phyloP scores from a whole-genome alignment of 352 stramenopile genomes.

The Thalassiosira mediterranea region DNA sequence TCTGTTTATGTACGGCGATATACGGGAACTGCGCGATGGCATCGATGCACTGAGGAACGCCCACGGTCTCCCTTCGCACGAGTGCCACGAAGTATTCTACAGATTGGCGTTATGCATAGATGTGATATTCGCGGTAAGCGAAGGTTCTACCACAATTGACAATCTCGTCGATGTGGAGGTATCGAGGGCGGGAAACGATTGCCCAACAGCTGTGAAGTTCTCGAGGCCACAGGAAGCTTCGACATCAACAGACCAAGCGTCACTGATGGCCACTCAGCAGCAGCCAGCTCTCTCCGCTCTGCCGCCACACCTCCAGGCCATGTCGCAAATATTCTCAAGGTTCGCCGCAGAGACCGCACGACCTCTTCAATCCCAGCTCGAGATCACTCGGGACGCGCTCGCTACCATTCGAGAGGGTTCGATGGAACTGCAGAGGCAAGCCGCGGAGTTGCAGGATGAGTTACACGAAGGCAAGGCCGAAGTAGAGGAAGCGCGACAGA shows the following conservation, averaged over 20 bases:
- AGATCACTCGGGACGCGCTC: constrained; percentile 26
- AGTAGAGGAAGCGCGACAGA: constrained; percentile 19
- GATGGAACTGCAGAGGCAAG: constrained; percentile 42
- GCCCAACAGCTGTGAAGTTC: constrained; percentile 21
- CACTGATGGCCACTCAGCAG: background rate
- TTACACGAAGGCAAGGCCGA: constrained; percentile 23
- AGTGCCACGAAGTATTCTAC: constrained; percentile 19
- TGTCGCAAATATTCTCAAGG: constrained; percentile 41
- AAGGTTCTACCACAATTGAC: background rate
- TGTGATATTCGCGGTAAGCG: constrained; percentile 29
- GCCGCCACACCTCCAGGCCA: constrained; percentile 31
- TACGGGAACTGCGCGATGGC: constrained; percentile 21
- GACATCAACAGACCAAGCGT: background rate
- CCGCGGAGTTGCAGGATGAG: constrained; percentile 37
- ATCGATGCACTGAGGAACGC: constrained; percentile 14
- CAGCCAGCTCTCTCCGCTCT: constrained; percentile 10
- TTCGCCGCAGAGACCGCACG: constrained; percentile 27
- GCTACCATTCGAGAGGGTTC: constrained; percentile 24
- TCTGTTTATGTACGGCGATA: constrained; percentile 27
- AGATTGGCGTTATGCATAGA: constrained; percentile 33
- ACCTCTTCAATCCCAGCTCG: constrained; percentile 30
- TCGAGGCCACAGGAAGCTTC: too few species aligned
- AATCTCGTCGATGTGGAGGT: constrained; percentile 3
- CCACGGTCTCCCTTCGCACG: too few species aligned
- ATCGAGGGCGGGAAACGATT: constrained; percentile 10